Base-by-base conservation (phyloP, 306 rosid genomes). In the Quercus rubra region DNA sequence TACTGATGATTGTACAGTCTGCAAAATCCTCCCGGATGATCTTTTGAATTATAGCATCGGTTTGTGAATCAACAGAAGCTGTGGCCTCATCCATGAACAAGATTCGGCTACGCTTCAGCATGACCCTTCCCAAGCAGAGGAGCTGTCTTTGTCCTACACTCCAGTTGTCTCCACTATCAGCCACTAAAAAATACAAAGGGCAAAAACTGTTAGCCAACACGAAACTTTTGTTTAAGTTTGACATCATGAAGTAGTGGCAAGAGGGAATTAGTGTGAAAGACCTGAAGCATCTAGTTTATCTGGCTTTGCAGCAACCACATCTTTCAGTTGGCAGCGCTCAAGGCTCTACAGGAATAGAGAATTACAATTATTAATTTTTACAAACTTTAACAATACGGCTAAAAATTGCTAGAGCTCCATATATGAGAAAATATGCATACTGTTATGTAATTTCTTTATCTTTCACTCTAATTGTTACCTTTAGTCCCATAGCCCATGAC, bases 91-190 rank as follows among this genome's bases (percentile, higher is more conserved):
- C 99, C 98, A 95, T 91, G 69, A 95, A 95, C 88, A 95, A 78
- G 19, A 95, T 80, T 12, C 90, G 83, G 85, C 99, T 93, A 74
- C 70, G 89, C 89, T 95, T 95, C 31, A 95, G 94, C 97, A 95
- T 92, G 2, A 95, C 96, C 73, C 99, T 76, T 43, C 98, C 98
- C 74, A 95, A 81, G 78, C 99, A 95, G 12, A 95, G 91, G 67
- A 95, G 92, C 79, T 93, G 99, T 82, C 98, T 91, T 80, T 95
- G 98, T 59, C 99, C 99, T 77, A 95, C 99, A 55, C 99, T 95
- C 99, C 99, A 95, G 75, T 95, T 95, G 78, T 91, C 99, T 79
- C 99, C 99, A 69, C 83, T 80, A 70, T 93, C 94, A 67, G 84
- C 93, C 87, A 93, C 99, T 95, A 54, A 3, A 14, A 41, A 55